Conservation (phyloP, 2,329 filamentous ascomycete species). For the Podosphaera xanthii region DNA sequence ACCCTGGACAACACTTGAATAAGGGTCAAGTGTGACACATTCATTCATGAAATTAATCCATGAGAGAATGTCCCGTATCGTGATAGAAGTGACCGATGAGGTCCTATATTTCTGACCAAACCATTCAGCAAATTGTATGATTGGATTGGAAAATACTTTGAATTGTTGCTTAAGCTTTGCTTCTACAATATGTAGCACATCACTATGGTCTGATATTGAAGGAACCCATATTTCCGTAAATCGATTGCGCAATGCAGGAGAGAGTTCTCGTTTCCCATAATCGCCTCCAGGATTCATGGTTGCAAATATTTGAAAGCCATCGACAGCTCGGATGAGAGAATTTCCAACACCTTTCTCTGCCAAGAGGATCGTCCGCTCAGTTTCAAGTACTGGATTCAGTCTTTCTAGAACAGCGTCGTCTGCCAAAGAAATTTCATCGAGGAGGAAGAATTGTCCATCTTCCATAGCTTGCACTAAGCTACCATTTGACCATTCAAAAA, state of each 20-base stretch:
- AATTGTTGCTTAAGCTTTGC: slow-evolving; percentile 42
- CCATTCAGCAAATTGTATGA: slow-evolving; percentile 82
- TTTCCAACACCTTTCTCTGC: slow-evolving; percentile 83
- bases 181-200: slow-evolving; percentile 68
- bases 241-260: slow-evolving; percentile 79
- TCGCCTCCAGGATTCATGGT: slow-evolving; percentile 99
- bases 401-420: slow-evolving; percentile 94
- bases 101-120: slow-evolving; percentile 68
- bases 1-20: slow-evolving; percentile 48
- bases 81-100: slow-evolving; percentile 53
- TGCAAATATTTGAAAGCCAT: slow-evolving; percentile 84
- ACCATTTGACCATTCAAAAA: slow-evolving; percentile 94
- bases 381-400: slow-evolving; percentile 87
- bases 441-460: slow-evolving; percentile 67
- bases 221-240: slow-evolving; percentile 99
- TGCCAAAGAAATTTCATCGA: slow-evolving; percentile 93
- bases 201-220: slow-evolving; percentile 58
- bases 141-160: slow-evolving; percentile 35
- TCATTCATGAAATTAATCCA: slow-evolving; percentile 86
- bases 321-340: slow-evolving; percentile 50
- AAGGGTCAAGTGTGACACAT: slow-evolving; percentile 19
- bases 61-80: slow-evolving; percentile 73
- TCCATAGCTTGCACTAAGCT: slow-evolving; percentile 89
- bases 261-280: slow-evolving; percentile 94
- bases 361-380: slow-evolving; percentile 62